phyloP scores from a whole-genome alignment of 805 yeast species.

The Komagataella phaffii region DNA sequence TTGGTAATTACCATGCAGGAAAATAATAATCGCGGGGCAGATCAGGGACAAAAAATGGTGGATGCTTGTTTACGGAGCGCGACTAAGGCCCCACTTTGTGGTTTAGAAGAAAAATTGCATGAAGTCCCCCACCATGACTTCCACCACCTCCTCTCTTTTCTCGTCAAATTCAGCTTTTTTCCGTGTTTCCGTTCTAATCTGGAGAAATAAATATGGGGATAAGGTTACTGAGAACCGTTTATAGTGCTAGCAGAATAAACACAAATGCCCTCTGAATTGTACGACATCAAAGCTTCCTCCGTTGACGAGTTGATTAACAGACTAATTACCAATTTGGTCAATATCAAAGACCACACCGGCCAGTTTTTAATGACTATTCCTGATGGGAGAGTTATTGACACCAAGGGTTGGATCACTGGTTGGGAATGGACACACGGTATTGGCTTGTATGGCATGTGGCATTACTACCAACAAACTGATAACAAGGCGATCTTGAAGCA shows the following conservation, averaged over 20 bases:
- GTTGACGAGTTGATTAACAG: conserved; percentile 8
- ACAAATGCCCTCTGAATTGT: conserved; percentile 9
- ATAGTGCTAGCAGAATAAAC: neutral
- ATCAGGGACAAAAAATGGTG: neutral
- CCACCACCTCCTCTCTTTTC: neutral
- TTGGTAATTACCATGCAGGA: neutral
- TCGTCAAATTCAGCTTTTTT: neutral
- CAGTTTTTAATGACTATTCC: conserved; percentile 11
- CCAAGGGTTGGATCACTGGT: conserved; percentile 23
- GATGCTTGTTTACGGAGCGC: neutral
- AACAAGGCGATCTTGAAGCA: conserved; percentile 11
- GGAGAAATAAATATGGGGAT: neutral
- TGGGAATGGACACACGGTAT: conserved; percentile 28
- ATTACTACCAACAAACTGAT: conserved; percentile 17
- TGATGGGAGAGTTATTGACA: conserved; percentile 20
- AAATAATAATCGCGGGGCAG: neutral
- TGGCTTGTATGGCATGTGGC: conserved; percentile 24
- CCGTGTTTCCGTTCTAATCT: neutral
- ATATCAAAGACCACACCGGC: conserved; percentile 18
- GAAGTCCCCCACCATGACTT: neutral
- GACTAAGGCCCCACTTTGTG: neutral
- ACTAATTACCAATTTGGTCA: conserved; percentile 14
- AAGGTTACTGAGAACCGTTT: neutral
- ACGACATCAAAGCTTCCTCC: conserved; percentile 7
- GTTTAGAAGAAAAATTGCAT: neutral